Evolutionary conservation across 2,329 filamentous ascomycete genomes (phyloP).

Genomic region (Trichoderma endophyticum): DNA sequence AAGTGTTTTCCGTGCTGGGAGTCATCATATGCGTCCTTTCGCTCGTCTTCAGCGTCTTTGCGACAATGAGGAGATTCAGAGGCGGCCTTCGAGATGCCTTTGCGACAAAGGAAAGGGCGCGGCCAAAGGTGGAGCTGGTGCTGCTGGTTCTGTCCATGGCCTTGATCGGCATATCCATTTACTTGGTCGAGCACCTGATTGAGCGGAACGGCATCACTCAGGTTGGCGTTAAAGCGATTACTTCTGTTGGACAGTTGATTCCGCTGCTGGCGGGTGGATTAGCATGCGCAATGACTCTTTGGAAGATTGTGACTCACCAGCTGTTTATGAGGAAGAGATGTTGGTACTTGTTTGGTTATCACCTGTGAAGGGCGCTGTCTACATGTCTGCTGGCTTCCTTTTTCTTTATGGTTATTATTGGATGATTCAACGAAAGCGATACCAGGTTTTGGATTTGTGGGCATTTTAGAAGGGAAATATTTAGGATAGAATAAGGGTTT

Average conservation of each 20-base stretch:
- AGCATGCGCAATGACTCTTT: constrained; percentile 21
- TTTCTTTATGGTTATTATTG: background rate
- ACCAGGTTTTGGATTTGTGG: background rate
- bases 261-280: constrained; percentile 25
- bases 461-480: background rate
- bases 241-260: constrained; percentile 26
- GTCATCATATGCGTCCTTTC: constrained; percentile 21
- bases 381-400: too few relatives aligned
- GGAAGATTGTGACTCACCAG: constrained; percentile 23
- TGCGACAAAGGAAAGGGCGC: background rate
- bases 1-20: constrained; percentile 20
- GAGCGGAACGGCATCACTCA: constrained; percentile 19
- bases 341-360: constrained; percentile 23
- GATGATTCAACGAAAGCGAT: background rate
- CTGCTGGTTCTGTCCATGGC: constrained; percentile 23
- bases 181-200: constrained; percentile 25
- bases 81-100: constrained; percentile 17
- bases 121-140: constrained; percentile 24
- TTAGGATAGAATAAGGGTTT: background rate
- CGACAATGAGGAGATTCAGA: constrained; percentile 16
- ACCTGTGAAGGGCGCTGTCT: constrained; percentile 17
- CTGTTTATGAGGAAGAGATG: constrained; percentile 22
- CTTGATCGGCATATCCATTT: constrained; percentile 22
- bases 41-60: constrained; percentile 7
- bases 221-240: constrained; percentile 18